Percentiles rank a stretch among this genome's conserved stretches.
Evolutionary conservation across 139 green algal species (phyloP).

Genomic region (Diplosphaera chodatii): DNA sequence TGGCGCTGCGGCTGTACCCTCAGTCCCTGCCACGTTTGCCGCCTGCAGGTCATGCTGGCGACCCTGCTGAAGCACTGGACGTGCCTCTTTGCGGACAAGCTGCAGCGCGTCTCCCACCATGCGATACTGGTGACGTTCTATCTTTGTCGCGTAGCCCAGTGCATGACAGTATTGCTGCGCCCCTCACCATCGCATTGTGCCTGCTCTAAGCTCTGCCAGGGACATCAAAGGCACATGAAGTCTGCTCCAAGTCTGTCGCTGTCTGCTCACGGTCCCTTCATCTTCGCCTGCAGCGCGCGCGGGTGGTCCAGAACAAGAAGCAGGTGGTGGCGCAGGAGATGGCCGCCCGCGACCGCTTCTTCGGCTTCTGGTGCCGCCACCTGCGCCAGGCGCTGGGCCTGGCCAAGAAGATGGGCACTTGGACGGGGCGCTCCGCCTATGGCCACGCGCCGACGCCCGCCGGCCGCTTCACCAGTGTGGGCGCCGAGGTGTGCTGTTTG

Average conservation of each 20-base stretch:
- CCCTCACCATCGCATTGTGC: too few species aligned
- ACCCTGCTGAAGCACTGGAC: not conserved
- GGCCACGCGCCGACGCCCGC: too few species aligned
- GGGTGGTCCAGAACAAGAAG: not conserved
- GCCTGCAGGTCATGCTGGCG: not conserved
- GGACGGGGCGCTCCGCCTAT: too few species aligned
- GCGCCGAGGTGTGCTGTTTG: not conserved
- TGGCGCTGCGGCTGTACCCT: too few species aligned
- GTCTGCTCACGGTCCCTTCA: too few species aligned
- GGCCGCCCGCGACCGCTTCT: not conserved
- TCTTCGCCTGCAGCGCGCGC: not conserved
- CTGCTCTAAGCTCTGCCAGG: too few species aligned
- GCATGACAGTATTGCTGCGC: too few species aligned
- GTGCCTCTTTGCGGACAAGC: not conserved
- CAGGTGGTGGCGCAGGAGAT: not conserved
- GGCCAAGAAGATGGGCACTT: not conserved
- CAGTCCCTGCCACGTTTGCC: too few species aligned
- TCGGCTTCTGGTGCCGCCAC: not conserved
- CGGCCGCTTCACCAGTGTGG: not conserved
- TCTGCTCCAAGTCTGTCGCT: too few species aligned
- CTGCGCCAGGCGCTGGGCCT: not conserved
- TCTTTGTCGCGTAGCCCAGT: too few species aligned
- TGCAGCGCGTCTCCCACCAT: not conserved
- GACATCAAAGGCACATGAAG: too few species aligned
- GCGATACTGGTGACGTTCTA: not conserved